A percentile compares a stretch with the other conserved stretches of the same genome.
phyloP scores from a whole-genome alignment of 352 stramenopile species.

The Pythium rishiriense region DNA sequence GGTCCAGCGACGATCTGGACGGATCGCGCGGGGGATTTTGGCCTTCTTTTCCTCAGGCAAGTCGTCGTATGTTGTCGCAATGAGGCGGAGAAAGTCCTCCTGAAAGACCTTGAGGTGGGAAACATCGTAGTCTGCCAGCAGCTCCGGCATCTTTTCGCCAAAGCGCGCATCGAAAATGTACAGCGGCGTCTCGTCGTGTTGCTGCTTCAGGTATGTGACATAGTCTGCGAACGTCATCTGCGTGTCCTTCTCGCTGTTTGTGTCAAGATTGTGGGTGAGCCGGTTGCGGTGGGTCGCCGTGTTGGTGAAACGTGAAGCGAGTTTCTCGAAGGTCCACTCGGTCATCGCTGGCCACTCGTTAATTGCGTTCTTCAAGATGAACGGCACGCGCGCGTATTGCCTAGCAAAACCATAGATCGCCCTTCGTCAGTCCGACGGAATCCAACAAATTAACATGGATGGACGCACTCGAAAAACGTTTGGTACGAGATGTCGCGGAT shows the following conservation, averaged over 20 bases:
- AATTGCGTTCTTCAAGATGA: conserved; percentile 76
- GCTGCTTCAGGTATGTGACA: conserved; percentile 52
- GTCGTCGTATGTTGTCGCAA: conserved; percentile 13
- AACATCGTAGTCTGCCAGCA: conserved; percentile 71
- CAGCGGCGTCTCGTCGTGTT: conserved; percentile 83
- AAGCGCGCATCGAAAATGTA: conserved; percentile 89
- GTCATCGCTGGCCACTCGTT: conserved; percentile 68
- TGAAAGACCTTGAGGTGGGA: conserved; percentile 67
- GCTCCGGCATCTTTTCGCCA: conserved; percentile 74
- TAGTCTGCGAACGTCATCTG: conserved; percentile 84
- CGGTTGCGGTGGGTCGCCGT: conserved; percentile 48
- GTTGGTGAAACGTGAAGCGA: conserved; percentile 52
- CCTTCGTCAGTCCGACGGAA: neutral
- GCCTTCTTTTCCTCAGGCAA: conserved; percentile 39
- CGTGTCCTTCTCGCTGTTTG: conserved; percentile 53
- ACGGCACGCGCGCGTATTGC: conserved; percentile 67
- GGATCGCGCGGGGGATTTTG: conserved; percentile 35
- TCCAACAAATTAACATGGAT: too few relatives aligned
- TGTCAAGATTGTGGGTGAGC: conserved; percentile 85
- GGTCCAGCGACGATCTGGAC: conserved; percentile 80
- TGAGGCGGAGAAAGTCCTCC: conserved; percentile 61
- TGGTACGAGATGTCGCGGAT: conserved; percentile 58
- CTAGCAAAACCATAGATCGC: conserved; percentile 20
- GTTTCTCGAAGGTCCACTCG: conserved; percentile 75
- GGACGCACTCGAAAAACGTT: conserved; percentile 74